Evolutionary conservation across 1,139 yeast genomes (phyloP).

Genomic region (Lodderomyces elongisporus): DNA sequence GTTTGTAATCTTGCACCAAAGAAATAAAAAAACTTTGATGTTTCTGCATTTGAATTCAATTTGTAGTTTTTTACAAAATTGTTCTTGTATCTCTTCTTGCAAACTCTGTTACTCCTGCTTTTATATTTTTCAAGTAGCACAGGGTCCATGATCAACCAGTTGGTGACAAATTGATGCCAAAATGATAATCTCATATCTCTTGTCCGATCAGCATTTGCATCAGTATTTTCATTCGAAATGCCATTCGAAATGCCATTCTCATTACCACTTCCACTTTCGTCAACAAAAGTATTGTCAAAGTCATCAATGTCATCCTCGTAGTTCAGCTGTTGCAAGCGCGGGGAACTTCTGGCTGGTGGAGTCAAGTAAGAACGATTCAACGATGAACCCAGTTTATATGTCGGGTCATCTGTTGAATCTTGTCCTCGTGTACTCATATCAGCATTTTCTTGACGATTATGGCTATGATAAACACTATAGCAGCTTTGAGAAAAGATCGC

Average conservation of each 20-base stretch:
- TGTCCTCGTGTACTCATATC: slow-evolving; percentile 4
- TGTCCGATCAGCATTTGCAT: too few relatives aligned
- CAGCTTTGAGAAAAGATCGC: too few relatives aligned
- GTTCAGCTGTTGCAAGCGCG: slow-evolving; percentile 1
- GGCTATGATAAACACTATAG: too few relatives aligned
- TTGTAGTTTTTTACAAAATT: slow-evolving; percentile 32
- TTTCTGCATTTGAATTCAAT: slow-evolving; percentile 25
- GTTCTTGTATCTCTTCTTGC: too few relatives aligned
- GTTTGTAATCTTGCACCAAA: slow-evolving; percentile 62
- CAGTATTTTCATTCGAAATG: neutral
- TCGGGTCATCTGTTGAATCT: slow-evolving; percentile 4
- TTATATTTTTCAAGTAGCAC: slow-evolving; percentile 10
- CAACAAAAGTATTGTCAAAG: neutral
- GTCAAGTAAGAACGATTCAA: slow-evolving; percentile 1
- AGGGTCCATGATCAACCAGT: slow-evolving; percentile 45
- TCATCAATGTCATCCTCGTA: neutral
- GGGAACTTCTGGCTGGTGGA: slow-evolving; percentile 2
- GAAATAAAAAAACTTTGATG: slow-evolving; percentile 37
- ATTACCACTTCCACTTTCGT: too few relatives aligned
- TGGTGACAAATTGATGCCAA: slow-evolving; percentile 26
- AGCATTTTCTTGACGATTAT: neutral
- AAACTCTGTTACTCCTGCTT: slow-evolving; percentile 8
- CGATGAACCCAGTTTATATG: neutral
- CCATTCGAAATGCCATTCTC: too few relatives aligned
- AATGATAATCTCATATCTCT: slow-evolving; percentile 8